Evolutionary conservation across 345 rosid species (phyloP).

Genomic region (Kandelia obovata): DNA sequence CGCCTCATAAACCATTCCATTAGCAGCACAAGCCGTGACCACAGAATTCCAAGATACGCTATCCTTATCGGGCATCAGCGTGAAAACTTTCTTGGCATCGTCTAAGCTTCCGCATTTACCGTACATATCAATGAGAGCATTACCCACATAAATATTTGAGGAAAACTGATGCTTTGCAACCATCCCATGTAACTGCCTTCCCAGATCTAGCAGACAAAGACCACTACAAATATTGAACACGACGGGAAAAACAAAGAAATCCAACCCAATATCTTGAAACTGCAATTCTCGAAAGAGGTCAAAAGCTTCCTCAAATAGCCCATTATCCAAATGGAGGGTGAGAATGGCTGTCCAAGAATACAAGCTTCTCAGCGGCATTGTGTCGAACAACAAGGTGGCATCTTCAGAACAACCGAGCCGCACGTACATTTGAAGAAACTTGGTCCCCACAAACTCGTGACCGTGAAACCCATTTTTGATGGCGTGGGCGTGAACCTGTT

Average conservation of each 20-base stretch:
- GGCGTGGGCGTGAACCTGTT: slow-evolving; percentile 46
- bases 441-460: slow-evolving; percentile 19
- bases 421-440: slow-evolving; percentile 23
- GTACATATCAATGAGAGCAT: slow-evolving; percentile 28
- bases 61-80: slow-evolving; percentile 17
- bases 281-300: slow-evolving; percentile 12
- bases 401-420: slow-evolving; percentile 10
- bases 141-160: slow-evolving; percentile 23
- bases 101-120: slow-evolving; percentile 29
- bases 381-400: slow-evolving; percentile 20
- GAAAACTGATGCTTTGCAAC: slow-evolving; percentile 17
- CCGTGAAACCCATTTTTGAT: slow-evolving; percentile 19
- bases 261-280: slow-evolving; percentile 15
- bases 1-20: slow-evolving; percentile 26
- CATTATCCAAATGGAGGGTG: slow-evolving; percentile 9
- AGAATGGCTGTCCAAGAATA: slow-evolving; percentile 24
- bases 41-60: slow-evolving; percentile 28
- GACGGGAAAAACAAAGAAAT: slow-evolving; percentile 22
- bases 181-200: slow-evolving; percentile 24
- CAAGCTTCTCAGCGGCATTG: slow-evolving; percentile 20
- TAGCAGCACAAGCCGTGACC: slow-evolving; percentile 26
- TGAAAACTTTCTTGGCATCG: slow-evolving; percentile 19
- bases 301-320: slow-evolving; percentile 15
- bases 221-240: slow-evolving; percentile 20
- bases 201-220: slow-evolving; percentile 15